Conservation (phyloP, 768 basidiomycete genomes). For the Tricholoma sp. region DNA sequence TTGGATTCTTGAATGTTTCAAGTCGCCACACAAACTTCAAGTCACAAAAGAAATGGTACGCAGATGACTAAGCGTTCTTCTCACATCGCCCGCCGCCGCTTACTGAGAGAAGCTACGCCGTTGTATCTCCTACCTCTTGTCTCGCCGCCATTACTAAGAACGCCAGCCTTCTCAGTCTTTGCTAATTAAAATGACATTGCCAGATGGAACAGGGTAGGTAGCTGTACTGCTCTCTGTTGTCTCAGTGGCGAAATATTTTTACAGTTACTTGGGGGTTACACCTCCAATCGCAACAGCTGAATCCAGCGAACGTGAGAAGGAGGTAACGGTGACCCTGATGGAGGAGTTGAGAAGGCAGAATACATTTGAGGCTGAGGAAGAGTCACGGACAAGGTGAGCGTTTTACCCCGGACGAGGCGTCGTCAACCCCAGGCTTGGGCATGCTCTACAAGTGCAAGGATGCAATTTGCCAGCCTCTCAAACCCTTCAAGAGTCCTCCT, state of each 20-base stretch:
- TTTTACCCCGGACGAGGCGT: constrained; percentile 5
- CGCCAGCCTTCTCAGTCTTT: background rate
- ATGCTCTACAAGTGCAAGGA: constrained; percentile 5
- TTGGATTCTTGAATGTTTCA: too few species aligned
- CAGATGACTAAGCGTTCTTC: background rate
- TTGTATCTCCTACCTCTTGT: background rate
- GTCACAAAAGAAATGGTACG: too few species aligned
- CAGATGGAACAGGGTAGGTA: constrained; percentile 31
- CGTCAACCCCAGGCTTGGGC: constrained; percentile 8
- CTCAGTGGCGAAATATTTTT: constrained; percentile 7
- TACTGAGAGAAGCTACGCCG: background rate
- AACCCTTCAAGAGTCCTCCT: background rate
- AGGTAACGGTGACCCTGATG: constrained; percentile 82
- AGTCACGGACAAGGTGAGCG: constrained; percentile 81
- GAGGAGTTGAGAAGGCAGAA: constrained; percentile 83
- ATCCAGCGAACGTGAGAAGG: constrained; percentile 75
- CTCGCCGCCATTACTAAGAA: background rate
- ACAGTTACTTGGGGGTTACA: constrained; percentile 76
- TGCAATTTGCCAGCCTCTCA: background rate
- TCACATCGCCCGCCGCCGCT: background rate
- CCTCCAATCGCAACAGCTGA: constrained; percentile 77
- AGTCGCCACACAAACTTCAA: too few species aligned
- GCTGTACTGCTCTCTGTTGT: background rate
- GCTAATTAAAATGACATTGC: background rate
- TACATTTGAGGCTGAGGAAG: constrained; percentile 86